Evolutionary conservation across 768 basidiomycete genomes (phyloP).

Genomic region (Suillus tomentosus): DNA sequence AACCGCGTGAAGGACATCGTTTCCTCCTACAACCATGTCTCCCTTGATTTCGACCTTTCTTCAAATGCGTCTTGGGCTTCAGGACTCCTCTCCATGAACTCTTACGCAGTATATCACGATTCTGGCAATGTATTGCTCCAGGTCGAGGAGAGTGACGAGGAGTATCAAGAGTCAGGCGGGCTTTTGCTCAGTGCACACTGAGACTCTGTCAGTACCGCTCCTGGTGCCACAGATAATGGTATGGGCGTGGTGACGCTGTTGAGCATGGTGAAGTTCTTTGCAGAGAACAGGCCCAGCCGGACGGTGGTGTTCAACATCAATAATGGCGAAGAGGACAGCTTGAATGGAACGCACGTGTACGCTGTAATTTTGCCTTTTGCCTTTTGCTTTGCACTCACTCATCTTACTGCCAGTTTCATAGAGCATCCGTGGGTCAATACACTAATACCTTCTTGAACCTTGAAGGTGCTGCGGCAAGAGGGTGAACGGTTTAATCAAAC

Average conservation of each 20-base stretch:
- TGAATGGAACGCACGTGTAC: slow-evolving; percentile 72
- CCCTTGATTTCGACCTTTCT: slow-evolving; percentile 50
- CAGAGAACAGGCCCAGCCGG: slow-evolving; percentile 48
- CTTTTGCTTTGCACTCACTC: neutral
- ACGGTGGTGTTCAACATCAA: slow-evolving; percentile 84
- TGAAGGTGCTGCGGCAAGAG: slow-evolving; percentile 79
- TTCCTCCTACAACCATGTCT: slow-evolving; percentile 44
- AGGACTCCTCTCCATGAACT: slow-evolving; percentile 16
- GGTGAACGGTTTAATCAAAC: slow-evolving; percentile 43
- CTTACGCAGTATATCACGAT: slow-evolving; percentile 55
- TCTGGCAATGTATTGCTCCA: slow-evolving; percentile 69
- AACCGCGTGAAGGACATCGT: slow-evolving; percentile 52
- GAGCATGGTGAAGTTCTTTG: slow-evolving; percentile 61
- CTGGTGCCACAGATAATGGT: slow-evolving; percentile 78
- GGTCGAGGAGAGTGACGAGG: slow-evolving; percentile 52
- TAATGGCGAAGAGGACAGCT: slow-evolving; percentile 80
- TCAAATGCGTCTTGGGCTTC: slow-evolving; percentile 54
- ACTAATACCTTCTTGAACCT: slow-evolving; percentile 75
- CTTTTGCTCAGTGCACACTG: slow-evolving; percentile 82
- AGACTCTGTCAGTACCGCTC: slow-evolving; percentile 76
- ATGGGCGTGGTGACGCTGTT: slow-evolving; percentile 70
- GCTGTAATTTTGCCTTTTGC: slow-evolving; percentile 21
- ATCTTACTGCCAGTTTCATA: slow-evolving; percentile 50
- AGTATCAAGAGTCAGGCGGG: slow-evolving; percentile 37
- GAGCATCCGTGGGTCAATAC: slow-evolving; percentile 75